phyloP scores from a whole-genome alignment of 2,329 filamentous ascomycete species.

The Hymenoscyphus fraxineus region DNA sequence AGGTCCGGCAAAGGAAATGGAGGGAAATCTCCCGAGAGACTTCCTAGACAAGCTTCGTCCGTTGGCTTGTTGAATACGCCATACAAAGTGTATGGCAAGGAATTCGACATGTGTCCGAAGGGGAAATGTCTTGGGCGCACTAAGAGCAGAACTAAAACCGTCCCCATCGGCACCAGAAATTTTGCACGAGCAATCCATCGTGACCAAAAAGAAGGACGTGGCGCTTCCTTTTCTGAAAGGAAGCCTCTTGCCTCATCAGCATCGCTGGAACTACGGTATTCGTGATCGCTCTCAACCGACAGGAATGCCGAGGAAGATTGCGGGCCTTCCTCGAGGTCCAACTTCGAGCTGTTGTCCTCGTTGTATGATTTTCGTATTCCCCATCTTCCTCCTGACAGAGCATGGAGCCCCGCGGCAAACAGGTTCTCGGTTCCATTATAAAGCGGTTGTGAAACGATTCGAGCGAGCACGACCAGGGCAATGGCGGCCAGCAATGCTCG shows the following conservation, averaged over 20 bases:
- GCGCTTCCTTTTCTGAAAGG: not conserved
- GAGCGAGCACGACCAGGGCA: slow-evolving; percentile 31
- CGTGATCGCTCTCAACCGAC: slow-evolving; percentile 1
- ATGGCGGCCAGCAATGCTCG: slow-evolving; percentile 29
- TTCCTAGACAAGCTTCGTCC: slow-evolving; percentile 20
- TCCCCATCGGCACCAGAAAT: slow-evolving; percentile 16
- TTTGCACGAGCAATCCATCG: slow-evolving; percentile 10
- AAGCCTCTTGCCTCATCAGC: slow-evolving; percentile 6
- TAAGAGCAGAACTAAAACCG: slow-evolving; percentile 32
- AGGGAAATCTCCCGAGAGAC: slow-evolving; percentile 27
- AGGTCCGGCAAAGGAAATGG: slow-evolving; percentile 32
- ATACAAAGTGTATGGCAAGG: slow-evolving; percentile 36
- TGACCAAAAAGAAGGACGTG: not conserved
- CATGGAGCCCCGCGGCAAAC: slow-evolving; percentile 16
- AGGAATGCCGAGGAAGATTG: not conserved
- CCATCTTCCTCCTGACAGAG: slow-evolving; percentile 16
- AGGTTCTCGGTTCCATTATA: slow-evolving; percentile 27
- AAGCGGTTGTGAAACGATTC: slow-evolving; percentile 31
- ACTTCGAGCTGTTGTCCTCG: slow-evolving; percentile 1
- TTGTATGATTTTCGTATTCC: slow-evolving; percentile 1
- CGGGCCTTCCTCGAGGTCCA: not conserved
- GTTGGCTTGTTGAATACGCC: slow-evolving; percentile 30
- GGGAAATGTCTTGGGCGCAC: slow-evolving; percentile 35
- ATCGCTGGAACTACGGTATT: slow-evolving; percentile 5
- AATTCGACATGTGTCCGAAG: slow-evolving; percentile 35